Evolutionary conservation across 78 protist genomes (phyloP), one percentile per base, ranked within the genome.

Genomic region (Speleostelium caveatum): DNA sequence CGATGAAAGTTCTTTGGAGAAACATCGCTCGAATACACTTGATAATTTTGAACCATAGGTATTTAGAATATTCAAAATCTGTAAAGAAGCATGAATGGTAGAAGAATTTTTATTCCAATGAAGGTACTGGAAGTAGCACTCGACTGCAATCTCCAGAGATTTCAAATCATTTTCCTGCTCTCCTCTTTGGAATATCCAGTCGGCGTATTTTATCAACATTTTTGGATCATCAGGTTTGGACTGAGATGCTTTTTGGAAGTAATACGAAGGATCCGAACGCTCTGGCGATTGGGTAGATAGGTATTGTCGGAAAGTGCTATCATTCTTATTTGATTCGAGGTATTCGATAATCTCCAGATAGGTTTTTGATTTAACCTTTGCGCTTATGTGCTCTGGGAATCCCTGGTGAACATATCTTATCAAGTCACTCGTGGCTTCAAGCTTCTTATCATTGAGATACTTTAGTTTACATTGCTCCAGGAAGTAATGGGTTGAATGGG

Each of bases 401-500:
- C 10, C 73, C 1, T 42, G 55, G 2, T 42, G 24, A 3, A 62
- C 3, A 69, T 69, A 45, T 24, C 39, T 67, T 30, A 83, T 42
- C n/a, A 83, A 24, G 30, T 83, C 91, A 0, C 39, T 5, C 2
- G 66, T 58, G 7, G 79, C 19, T 33, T 83, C 91, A 16, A 60
- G 17, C 53, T 42, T 22, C 49, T 71, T 69, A 30, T 73, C 72
- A 8, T 53, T 38, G 21, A 39, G 51, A 45, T 69, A 83, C 26
- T 83, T 83, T 26, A 83, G 39, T 71, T 83, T 83, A n/a, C 53
- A 69, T 41, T 45, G 33, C 30, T 83, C 91, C 41, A 83, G 33
- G 33, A 22, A 39, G 38, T 60, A 69, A 1, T 39, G 66, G 0
- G 77, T 36, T 8, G 72, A 83, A 41, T 83, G 91, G 19, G 80